Base-by-base conservation (phyloP, 805 yeast genomes). In the Saccharomyces mikatae region DNA sequence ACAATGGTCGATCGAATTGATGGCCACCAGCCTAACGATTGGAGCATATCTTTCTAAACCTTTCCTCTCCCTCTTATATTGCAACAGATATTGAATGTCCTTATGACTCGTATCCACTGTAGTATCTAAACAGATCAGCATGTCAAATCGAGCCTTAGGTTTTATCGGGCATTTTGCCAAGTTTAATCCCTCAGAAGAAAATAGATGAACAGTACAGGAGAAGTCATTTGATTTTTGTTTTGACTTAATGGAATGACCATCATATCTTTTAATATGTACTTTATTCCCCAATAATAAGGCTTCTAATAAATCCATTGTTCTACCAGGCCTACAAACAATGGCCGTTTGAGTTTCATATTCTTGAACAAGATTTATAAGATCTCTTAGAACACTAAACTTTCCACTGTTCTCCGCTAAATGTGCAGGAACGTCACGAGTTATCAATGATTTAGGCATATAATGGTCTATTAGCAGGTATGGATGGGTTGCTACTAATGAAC, bases 391-490 rank as follows among this genome's bases (percentile, higher is more conserved):
- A 55, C 78, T 76, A 70, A 92, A 90, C 68, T 91, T 92, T 17
- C 96, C 96, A 68, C 90, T 83, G 1, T 92, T 84, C 48, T 86
- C 89, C 3, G 84, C 83, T 50, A 89, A 65, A 67, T 87, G 80
- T 49, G 72, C 73, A 6, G 94, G 87, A 55, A 83, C 80, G 62
- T 88, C 94, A 67, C 84, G 83, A 48, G 82, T 81, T 10, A 80
- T 78, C 57, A 88, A 74, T 57, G 84, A 83, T 69, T 85, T 88
- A 14, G 98, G 98, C 78, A 89, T 80, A 44, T 58, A 54, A 67
- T 91, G 96, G 55, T 84, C 84, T 52, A 92, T 88, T 51, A 92
- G 72, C 50, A 92, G 70, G 62, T 86, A 91, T 0, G 98, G 98
- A 71, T 92, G 99, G 0, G 92, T 82, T 26, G 95, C 83, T 2